Conservation (phyloP, 73 alveolate genomes). For the Paraurostyla sp. region DNA sequence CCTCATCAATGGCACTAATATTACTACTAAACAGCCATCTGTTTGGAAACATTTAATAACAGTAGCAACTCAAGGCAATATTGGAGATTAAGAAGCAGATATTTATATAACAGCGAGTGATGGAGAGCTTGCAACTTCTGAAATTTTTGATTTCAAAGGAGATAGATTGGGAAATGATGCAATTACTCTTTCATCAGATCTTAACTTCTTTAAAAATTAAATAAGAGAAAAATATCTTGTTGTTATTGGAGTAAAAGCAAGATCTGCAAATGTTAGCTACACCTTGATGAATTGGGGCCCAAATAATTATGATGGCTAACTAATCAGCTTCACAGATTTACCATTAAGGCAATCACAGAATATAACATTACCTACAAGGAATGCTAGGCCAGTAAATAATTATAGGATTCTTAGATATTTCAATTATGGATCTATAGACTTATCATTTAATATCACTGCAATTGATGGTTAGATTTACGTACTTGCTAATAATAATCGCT, state of each 20-base stretch:
- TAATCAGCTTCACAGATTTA: constrained; percentile 9
- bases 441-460: neutral
- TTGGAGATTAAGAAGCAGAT: neutral
- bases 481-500: constrained; percentile 20
- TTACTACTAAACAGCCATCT: neutral
- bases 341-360: neutral
- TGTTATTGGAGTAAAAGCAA: neutral
- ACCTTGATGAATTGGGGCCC: constrained; percentile 29
- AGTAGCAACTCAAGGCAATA: neutral
- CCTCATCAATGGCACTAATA: neutral
- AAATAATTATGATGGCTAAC: neutral
- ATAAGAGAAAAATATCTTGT: neutral
- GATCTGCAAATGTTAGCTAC: neutral
- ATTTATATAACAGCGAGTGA: neutral
- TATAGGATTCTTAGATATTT: constrained; percentile 15
- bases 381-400: neutral
- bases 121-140: neutral
- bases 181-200: neutral
- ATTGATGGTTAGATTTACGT: constrained; percentile 2
- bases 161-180: constrained; percentile 31
- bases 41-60: constrained; percentile 40
- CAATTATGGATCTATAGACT: constrained; percentile 17
- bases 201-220: neutral
- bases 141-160: neutral
- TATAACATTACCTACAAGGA: neutral